These are phyloP conservation scores for Phoma sp. DNA, from an alignment of 2,329 filamentous ascomycete genomes.

Conservation along the genomic window DNA sequence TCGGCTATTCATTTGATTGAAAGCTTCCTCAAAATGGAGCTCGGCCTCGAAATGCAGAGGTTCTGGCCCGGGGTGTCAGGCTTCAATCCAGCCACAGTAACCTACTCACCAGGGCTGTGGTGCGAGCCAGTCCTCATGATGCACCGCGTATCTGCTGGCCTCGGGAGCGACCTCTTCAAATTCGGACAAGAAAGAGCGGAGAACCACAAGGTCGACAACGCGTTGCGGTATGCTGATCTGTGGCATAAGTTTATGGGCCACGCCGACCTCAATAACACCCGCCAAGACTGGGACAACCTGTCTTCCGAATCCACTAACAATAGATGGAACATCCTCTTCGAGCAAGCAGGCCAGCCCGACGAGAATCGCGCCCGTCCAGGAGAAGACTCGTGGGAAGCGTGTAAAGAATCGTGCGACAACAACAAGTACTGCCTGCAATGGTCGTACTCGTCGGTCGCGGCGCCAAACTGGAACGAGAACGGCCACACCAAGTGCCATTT, in stretches of 20 bases:
- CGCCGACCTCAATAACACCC: constrained; percentile 30
- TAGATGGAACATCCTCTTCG: constrained; percentile 44
- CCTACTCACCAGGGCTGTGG: constrained; percentile 56
- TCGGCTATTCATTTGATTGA: constrained; percentile 59
- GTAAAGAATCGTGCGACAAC: constrained; percentile 34
- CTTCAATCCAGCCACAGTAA: constrained; percentile 38
- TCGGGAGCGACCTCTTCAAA: constrained; percentile 52
- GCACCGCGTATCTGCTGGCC: constrained; percentile 54
- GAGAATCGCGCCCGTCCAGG: constrained; percentile 23
- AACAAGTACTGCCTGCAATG: constrained; percentile 42
- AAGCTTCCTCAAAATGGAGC: constrained; percentile 53
- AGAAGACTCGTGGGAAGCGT: constrained; percentile 38
- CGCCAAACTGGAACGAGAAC: constrained; percentile 40
- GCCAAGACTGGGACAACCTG: constrained; percentile 44
- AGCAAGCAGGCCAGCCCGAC: constrained; percentile 23
- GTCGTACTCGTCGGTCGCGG: constrained; percentile 37
- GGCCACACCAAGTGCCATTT: constrained; percentile 42
- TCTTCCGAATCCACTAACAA: constrained; percentile 36
- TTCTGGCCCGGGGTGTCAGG: constrained; percentile 53
- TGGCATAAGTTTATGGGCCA: constrained; percentile 38
- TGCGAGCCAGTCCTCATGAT: constrained; percentile 37
- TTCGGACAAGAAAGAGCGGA: constrained; percentile 50
- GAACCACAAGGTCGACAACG: constrained; percentile 22
- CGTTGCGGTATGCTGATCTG: constrained; percentile 35
- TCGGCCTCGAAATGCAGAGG: constrained; percentile 53